Evolutionary conservation across 495 filamentous ascomycete species (phyloP).

Genomic region (Hypoxylon fuscum): DNA sequence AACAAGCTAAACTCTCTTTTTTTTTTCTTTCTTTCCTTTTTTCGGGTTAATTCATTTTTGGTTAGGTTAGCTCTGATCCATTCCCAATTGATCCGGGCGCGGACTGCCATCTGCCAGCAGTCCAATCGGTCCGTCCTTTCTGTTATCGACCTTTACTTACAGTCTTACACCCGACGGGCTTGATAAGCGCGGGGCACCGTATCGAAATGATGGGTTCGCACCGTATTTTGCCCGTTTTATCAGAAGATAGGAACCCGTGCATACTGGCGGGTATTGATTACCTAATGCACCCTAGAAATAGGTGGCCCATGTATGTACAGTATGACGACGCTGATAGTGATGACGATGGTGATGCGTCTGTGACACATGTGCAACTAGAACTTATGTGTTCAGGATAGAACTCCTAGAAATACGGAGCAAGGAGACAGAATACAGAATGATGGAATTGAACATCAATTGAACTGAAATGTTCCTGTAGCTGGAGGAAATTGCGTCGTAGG

Average conservation of each 20-base stretch:
- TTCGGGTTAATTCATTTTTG: slow-evolving; percentile 27
- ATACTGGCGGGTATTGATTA: slow-evolving; percentile 7
- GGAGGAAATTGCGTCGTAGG: not conserved
- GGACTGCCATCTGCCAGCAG: slow-evolving; percentile 8
- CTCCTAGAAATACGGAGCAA: not conserved
- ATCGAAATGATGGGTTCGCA: slow-evolving; percentile 2
- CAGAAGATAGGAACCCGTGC: not conserved
- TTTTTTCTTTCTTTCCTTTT: slow-evolving; percentile 23
- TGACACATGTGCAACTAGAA: slow-evolving; percentile 4
- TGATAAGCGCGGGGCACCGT: slow-evolving; percentile 35
- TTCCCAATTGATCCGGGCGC: slow-evolving; percentile 35
- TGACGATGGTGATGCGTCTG: slow-evolving; percentile 12
- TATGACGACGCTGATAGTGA: slow-evolving; percentile 11
- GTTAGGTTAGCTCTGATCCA: slow-evolving; percentile 17
- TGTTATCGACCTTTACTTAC: not conserved
- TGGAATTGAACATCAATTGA: not conserved
- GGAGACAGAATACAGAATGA: not conserved
- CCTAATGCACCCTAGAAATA: slow-evolving; percentile 5
- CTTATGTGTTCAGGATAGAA: not conserved
- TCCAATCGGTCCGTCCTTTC: slow-evolving; percentile 31
- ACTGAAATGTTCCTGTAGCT: not conserved
- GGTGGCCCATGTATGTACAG: not conserved
- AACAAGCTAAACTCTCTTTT: slow-evolving; percentile 20
- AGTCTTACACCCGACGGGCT: too few species aligned
- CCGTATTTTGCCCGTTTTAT: slow-evolving; percentile 35